Conservation (phyloP, 2,329 filamentous ascomycete species). For the Cadophora sp. region DNA sequence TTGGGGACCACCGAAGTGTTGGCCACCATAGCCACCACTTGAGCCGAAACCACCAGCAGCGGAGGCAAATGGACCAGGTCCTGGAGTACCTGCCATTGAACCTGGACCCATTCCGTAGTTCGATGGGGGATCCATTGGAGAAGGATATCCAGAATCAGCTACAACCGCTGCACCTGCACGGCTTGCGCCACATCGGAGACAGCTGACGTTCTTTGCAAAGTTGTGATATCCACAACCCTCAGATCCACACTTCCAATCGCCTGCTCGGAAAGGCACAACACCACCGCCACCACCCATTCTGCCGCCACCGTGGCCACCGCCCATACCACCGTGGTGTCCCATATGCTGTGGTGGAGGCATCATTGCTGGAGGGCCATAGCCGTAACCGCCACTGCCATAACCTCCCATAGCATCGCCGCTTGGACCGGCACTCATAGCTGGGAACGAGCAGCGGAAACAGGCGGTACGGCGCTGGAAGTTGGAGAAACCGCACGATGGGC, state of each 20-base stretch:
- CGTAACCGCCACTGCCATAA: constrained; percentile 64
- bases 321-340: constrained; percentile 59
- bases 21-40: constrained; percentile 66
- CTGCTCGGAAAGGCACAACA: constrained; percentile 94
- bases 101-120: constrained; percentile 86
- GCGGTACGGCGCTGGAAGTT: constrained; percentile 99
- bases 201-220: constrained; percentile 99
- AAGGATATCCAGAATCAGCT: constrained; percentile 90
- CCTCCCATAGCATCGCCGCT: constrained; percentile 72
- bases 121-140: constrained; percentile 85
- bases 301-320: constrained; percentile 63
- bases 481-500: constrained; percentile 97
- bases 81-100: constrained; percentile 85
- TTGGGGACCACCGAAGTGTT: constrained; percentile 86
- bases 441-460: constrained; percentile 99
- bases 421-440: constrained; percentile 83
- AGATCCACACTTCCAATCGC: constrained; percentile 98
- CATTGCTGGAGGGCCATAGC: constrained; percentile 78
- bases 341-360: constrained; percentile 81
- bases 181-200: constrained; percentile 93
- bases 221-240: constrained; percentile 99
- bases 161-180: constrained; percentile 93
- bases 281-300: constrained; percentile 83
- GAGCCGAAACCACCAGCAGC: constrained; percentile 72
- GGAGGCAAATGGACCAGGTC: constrained; percentile 77